These are phyloP conservation scores for Beauveria bassiana DNA, from an alignment of 2,329 filamentous ascomycete genomes.

Conservation along the genomic window DNA sequence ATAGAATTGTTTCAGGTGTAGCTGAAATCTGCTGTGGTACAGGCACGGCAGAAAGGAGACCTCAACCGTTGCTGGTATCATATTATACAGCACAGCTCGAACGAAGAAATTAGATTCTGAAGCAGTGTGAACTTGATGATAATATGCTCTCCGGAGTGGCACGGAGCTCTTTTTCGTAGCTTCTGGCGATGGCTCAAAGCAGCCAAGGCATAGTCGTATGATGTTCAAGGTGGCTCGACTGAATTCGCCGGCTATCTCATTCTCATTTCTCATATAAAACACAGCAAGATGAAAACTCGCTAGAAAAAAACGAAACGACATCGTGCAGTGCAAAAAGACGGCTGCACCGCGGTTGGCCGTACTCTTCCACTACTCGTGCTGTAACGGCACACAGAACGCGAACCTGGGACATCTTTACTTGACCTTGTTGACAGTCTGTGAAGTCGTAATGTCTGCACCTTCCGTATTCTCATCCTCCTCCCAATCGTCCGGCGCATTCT, in stretches of 20 bases:
- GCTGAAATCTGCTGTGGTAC: no score
- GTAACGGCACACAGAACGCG: not conserved
- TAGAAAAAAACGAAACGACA: not conserved
- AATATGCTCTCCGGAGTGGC: not conserved
- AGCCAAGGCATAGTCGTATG: not conserved
- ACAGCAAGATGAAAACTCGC: not conserved
- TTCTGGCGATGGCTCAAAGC: not conserved
- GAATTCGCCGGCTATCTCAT: not conserved
- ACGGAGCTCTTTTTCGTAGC: not conserved
- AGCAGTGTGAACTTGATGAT: no score
- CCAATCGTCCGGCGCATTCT: slow-evolving; percentile 60
- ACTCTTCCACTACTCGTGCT: not conserved
- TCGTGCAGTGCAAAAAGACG: not conserved
- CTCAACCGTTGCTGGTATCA: no score
- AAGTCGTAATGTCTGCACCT: slow-evolving; percentile 18
- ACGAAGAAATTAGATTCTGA: no score
- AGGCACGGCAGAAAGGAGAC: no score
- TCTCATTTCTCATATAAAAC: slow-evolving; percentile 4
- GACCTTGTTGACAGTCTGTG: not conserved
- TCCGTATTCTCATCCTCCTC: slow-evolving; percentile 41
- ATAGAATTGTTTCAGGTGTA: no score
- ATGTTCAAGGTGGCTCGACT: not conserved
- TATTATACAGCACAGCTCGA: no score
- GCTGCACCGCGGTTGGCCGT: not conserved
- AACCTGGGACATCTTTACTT: not conserved